Percentiles rank a stretch among this genome's conserved stretches.
These are phyloP conservation scores for Penicillium psychrosexuale DNA, from an alignment of 2,329 filamentous ascomycete genomes.

Conservation along the genomic window DNA sequence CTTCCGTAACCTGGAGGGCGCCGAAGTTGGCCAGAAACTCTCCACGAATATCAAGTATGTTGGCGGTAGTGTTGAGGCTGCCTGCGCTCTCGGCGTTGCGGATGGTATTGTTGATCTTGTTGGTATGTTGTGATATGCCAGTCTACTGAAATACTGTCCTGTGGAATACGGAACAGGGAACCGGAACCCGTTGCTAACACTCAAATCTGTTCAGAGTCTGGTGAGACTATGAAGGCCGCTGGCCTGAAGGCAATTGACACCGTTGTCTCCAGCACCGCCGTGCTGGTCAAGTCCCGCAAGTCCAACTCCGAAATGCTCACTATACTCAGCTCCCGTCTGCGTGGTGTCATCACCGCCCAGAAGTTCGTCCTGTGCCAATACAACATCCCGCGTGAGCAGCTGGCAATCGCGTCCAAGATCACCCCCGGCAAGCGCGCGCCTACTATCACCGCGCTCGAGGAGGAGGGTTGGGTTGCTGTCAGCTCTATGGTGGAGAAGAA, in stretches of 20 bases:
- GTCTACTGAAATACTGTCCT: not conserved
- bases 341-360: slow-evolving; percentile 92
- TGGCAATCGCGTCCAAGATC: slow-evolving; percentile 67
- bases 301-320: slow-evolving; percentile 79
- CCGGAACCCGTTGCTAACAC: not conserved
- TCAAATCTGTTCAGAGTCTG: slow-evolving; percentile 65
- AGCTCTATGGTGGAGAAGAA: slow-evolving; percentile 91
- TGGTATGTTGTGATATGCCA: slow-evolving; percentile 56
- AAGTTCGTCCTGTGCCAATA: slow-evolving; percentile 94
- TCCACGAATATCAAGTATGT: slow-evolving; percentile 89
- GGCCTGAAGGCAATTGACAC: slow-evolving; percentile 93
- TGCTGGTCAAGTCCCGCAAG: slow-evolving; percentile 85
- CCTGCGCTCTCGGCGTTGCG: slow-evolving; percentile 90
- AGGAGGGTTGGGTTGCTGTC: slow-evolving; percentile 90
- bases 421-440: slow-evolving; percentile 93
- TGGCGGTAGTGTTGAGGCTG: slow-evolving; percentile 94
- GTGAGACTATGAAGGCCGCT: slow-evolving; percentile 95
- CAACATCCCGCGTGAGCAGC: slow-evolving; percentile 73
- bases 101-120: slow-evolving; percentile 98
- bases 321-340: slow-evolving; percentile 80
- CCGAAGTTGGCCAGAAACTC: slow-evolving; percentile 41
- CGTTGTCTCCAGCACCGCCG: slow-evolving; percentile 80
- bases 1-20: slow-evolving; percentile 72
- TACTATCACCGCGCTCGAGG: slow-evolving; percentile 84
- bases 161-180: not conserved